A percentile compares a stretch with the other conserved stretches of the same genome.
phyloP scores from a whole-genome alignment of 2,329 filamentous ascomycete species.

The Chrysoporthe cubensis region DNA sequence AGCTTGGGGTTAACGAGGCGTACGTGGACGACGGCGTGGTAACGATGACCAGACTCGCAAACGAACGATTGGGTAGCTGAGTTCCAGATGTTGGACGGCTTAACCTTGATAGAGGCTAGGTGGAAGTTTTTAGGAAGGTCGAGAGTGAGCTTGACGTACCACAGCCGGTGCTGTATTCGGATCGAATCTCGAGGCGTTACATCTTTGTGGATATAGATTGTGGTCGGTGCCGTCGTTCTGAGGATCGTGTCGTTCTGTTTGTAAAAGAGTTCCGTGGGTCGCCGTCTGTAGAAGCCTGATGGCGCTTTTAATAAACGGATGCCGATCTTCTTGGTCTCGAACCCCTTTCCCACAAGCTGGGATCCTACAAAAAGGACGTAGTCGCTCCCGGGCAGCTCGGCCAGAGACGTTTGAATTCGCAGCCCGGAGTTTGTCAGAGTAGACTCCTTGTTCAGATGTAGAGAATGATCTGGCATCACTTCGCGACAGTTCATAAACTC shows the following conservation, averaged over 20 bases:
- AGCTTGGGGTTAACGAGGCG: neutral
- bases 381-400: conserved; percentile 19
- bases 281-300: conserved; percentile 3
- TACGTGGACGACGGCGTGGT: conserved; percentile 8
- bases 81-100: conserved; percentile 13
- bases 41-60: conserved; percentile 2
- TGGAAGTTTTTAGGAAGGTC: conserved; percentile 1
- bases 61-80: neutral
- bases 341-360: conserved; percentile 6
- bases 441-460: conserved; percentile 26
- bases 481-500: conserved; percentile 26
- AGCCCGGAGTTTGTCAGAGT: conserved; percentile 29
- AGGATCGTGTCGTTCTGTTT: neutral
- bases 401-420: conserved; percentile 25
- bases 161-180: conserved; percentile 1
- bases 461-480: conserved; percentile 23
- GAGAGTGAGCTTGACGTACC: neutral
- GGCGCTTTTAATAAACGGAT: conserved; percentile 3
- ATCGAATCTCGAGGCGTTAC: neutral
- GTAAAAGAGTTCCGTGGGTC: neutral
- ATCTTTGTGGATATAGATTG: conserved; percentile 4
- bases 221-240: neutral
- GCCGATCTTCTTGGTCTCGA: conserved; percentile 6
- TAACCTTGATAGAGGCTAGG: conserved; percentile 4
- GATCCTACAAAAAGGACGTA: conserved; percentile 20